Percentiles rank a stretch among this genome's conserved stretches.
These are phyloP conservation scores for Tricholoma flavovirens DNA, from an alignment of 768 basidiomycete genomes.

Conservation along the genomic window DNA sequence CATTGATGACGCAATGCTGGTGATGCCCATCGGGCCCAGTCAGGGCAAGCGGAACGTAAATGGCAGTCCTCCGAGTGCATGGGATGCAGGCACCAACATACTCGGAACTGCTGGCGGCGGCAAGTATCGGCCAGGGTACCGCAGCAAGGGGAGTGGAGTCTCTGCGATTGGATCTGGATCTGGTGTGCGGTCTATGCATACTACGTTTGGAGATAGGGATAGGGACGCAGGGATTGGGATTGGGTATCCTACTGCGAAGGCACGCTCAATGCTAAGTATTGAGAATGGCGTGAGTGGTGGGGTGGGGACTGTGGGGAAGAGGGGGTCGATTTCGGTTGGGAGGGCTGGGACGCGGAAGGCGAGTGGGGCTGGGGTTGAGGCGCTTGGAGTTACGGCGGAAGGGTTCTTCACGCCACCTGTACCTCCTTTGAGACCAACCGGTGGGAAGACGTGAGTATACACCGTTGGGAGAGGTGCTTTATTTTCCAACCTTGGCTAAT, in stretches of 20 bases:
- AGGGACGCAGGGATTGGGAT: constrained; percentile 10
- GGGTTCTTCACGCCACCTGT: constrained; percentile 71
- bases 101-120: not conserved
- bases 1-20: constrained; percentile 69
- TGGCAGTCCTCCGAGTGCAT: constrained; percentile 32
- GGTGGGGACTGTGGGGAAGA: constrained; percentile 28
- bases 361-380: constrained; percentile 70
- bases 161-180: constrained; percentile 13
- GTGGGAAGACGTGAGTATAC: not conserved
- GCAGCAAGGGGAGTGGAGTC: constrained; percentile 26
- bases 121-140: constrained; percentile 33
- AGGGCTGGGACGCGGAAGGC: constrained; percentile 57
- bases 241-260: constrained; percentile 29
- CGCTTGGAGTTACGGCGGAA: constrained; percentile 65
- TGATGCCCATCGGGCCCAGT: constrained; percentile 61
- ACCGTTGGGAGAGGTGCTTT: not conserved
- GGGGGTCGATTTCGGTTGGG: constrained; percentile 63
- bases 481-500: not conserved
- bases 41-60: constrained; percentile 8
- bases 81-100: constrained; percentile 18
- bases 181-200: constrained; percentile 28
- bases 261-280: constrained; percentile 61
- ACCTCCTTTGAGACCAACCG: constrained; percentile 11
- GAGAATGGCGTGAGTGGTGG: constrained; percentile 32
- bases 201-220: constrained; percentile 20